Conservation (phyloP, 495 filamentous ascomycete genomes). For the Hyaloscypha hepaticicola region DNA sequence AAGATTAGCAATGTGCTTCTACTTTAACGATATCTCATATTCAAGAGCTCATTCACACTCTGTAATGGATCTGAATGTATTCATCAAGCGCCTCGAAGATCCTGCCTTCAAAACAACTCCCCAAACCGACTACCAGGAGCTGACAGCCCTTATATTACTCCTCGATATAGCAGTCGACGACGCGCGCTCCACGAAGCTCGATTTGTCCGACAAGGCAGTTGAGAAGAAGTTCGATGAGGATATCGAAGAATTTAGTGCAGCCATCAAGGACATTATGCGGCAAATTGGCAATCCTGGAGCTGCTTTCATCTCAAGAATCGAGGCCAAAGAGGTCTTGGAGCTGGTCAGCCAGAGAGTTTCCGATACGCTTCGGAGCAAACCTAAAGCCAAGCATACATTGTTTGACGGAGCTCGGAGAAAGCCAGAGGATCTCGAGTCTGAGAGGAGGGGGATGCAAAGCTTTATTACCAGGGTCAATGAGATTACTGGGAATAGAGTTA, state of each 20-base stretch:
- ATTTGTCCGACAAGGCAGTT: constrained; percentile 35
- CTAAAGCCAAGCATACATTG: constrained; percentile 53
- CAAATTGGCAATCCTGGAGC: constrained; percentile 74
- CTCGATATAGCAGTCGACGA: constrained; percentile 74
- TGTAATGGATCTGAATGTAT: constrained; percentile 46
- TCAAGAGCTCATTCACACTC: constrained; percentile 42
- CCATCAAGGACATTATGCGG: constrained; percentile 64
- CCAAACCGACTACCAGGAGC: constrained; percentile 64
- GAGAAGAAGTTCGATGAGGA: constrained; percentile 59
- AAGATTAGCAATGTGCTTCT: constrained; percentile 70
- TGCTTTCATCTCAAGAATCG: constrained; percentile 65
- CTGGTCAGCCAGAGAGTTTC: constrained; percentile 67
- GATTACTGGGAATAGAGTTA: neutral
- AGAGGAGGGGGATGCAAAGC: constrained; percentile 37
- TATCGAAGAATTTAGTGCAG: constrained; percentile 63
- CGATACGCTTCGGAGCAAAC: constrained; percentile 67
- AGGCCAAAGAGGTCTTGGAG: constrained; percentile 72
- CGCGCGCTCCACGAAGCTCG: constrained; percentile 39
- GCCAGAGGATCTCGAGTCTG: constrained; percentile 34
- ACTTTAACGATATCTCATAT: constrained; percentile 51
- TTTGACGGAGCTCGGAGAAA: constrained; percentile 43
- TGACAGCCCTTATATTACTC: constrained; percentile 62
- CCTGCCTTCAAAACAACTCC: constrained; percentile 47
- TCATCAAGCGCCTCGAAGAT: constrained; percentile 53
- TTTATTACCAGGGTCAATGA: constrained; percentile 22